A percentile compares a stretch with the other conserved stretches of the same genome.
Evolutionary conservation across 805 yeast genomes (phyloP).

Genomic region (Kuraishia cidri): DNA sequence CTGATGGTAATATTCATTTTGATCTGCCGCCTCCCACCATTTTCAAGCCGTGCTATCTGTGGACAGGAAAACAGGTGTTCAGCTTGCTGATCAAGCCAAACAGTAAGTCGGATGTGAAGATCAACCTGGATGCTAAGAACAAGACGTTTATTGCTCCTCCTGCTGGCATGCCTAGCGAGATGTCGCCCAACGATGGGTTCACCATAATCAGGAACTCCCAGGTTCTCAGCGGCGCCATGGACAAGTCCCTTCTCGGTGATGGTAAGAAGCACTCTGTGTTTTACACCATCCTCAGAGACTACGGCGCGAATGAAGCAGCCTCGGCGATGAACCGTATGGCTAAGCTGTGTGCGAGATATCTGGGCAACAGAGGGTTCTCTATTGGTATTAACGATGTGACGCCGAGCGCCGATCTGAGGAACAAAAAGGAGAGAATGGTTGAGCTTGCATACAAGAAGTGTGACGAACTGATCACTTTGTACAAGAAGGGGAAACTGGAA

Average conservation of each 20-base stretch:
- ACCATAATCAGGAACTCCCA: constrained; percentile 86
- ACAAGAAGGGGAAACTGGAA: constrained; percentile 80
- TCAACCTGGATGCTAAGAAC: constrained; percentile 90
- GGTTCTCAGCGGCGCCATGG: constrained; percentile 91
- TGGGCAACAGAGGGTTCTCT: constrained; percentile 94
- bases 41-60: constrained; percentile 75
- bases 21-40: constrained; percentile 96
- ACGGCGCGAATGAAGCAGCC: constrained; percentile 96
- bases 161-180: constrained; percentile 69
- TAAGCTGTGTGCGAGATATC: constrained; percentile 90
- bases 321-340: constrained; percentile 98
- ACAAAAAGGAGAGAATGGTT: constrained; percentile 79
- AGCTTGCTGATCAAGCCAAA: constrained; percentile 83
- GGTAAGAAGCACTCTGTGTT: constrained; percentile 97
- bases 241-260: constrained; percentile 91
- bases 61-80: constrained; percentile 98
- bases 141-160: constrained; percentile 81
- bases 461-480: constrained; percentile 78
- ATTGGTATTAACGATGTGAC: constrained; percentile 98
- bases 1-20: constrained; percentile 80
- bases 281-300: constrained; percentile 90
- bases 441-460: constrained; percentile 86
- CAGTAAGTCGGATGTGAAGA: constrained; percentile 62
- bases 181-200: constrained; percentile 97
- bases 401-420: constrained; percentile 72